phyloP scores from a whole-genome alignment of 768 basidiomycete species.

The Termitomyces sp. region DNA sequence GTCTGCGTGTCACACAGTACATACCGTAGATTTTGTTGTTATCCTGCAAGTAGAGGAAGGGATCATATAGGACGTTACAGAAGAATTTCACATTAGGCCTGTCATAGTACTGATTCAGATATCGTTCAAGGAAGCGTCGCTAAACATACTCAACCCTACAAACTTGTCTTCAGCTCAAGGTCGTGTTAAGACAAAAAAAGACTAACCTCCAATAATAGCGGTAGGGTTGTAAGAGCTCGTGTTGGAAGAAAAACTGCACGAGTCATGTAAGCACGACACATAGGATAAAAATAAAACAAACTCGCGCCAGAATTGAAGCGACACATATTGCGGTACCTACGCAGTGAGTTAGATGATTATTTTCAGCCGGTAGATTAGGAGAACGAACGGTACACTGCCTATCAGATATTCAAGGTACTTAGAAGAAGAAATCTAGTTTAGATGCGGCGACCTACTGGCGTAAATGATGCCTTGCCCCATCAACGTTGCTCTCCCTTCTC shows the following conservation, averaged over 20 bases:
- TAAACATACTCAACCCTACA: conserved; percentile 65
- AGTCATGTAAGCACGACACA: background rate
- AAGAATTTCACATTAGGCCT: conserved; percentile 72
- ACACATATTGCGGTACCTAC: conserved; percentile 91
- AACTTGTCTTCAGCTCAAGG: background rate
- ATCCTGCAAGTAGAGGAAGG: conserved; percentile 77
- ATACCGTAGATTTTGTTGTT: conserved; percentile 44
- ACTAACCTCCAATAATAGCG: conserved; percentile 76
- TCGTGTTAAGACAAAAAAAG: conserved; percentile 1
- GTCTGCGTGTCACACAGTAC: conserved; percentile 1
- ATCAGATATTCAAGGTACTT: conserved; percentile 6
- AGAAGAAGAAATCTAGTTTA: background rate
- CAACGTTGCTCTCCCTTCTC: conserved; percentile 55
- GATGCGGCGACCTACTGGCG: conserved; percentile 34
- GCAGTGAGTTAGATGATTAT: background rate
- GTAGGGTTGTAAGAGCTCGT: conserved; percentile 68
- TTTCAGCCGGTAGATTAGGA: background rate
- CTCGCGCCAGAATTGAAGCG: conserved; percentile 87
- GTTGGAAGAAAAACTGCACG: conserved; percentile 73
- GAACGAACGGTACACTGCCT: conserved; percentile 70
- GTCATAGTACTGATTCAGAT: background rate
- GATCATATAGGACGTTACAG: conserved; percentile 77
- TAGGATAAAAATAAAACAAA: conserved; percentile 7
- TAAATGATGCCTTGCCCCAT: conserved; percentile 56
- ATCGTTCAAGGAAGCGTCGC: background rate